These are phyloP conservation scores for Phoenix dactylifera DNA, from an alignment of 176 grass and related monocot species.

Conservation along the genomic window DNA sequence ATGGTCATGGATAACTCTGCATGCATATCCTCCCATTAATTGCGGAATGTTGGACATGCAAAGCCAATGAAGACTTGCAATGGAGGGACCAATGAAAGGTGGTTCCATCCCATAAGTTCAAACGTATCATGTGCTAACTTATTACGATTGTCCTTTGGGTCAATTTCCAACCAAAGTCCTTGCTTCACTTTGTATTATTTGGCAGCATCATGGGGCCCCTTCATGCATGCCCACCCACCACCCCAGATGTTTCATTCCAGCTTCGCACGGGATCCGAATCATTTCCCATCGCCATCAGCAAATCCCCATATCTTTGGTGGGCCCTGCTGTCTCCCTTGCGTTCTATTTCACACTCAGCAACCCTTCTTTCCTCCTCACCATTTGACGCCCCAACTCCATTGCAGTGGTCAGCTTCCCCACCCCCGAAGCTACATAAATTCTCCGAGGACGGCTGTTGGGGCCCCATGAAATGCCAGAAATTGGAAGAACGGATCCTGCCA, in stretches of 20 bases:
- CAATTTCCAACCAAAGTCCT: no score
- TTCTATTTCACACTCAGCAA: not conserved
- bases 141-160: not conserved
- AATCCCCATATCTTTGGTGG: constrained; percentile 32
- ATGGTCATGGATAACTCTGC: not conserved
- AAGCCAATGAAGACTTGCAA: not conserved
- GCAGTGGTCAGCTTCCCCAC: not conserved
- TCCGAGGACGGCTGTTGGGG: no score
- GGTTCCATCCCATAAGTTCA: constrained; percentile 1
- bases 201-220: not conserved
- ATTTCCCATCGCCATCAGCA: constrained; percentile 22
- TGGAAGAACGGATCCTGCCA: no score
- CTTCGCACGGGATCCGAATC: constrained; percentile 26
- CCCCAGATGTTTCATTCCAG: not conserved
- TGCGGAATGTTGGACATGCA: not conserved
- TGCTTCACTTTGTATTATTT: no score
- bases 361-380: no score
- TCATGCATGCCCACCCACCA: not conserved
- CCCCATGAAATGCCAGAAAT: no score
- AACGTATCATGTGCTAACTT: not conserved
- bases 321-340: constrained; percentile 5
- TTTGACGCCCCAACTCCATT: not conserved
- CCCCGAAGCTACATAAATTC: no score
- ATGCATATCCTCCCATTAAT: not conserved
- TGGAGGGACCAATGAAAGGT: not conserved